These are phyloP conservation scores for Cyberlindnera bimundalis DNA, from an alignment of 805 yeast species.

Conservation along the genomic window DNA sequence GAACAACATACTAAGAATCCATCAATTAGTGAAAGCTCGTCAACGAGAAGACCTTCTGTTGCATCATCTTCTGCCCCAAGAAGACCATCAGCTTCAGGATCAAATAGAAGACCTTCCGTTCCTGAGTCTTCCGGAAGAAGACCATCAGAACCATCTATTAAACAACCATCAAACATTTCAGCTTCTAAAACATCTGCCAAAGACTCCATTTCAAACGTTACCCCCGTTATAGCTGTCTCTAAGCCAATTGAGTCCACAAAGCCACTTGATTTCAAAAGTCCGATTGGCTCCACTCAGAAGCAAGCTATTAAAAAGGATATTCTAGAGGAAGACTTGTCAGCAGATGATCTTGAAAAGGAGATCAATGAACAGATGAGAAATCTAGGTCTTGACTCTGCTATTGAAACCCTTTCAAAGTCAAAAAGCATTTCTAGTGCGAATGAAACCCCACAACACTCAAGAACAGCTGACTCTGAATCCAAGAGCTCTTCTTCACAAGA, in stretches of 20 bases:
- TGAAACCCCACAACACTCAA: slow-evolving; percentile 6
- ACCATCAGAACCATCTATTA: not conserved
- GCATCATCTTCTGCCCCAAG: not conserved
- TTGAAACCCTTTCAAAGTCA: not conserved
- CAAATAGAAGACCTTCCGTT: not conserved
- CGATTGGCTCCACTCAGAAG: not conserved
- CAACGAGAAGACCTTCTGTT: not conserved
- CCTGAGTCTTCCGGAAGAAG: not conserved
- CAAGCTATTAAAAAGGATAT: not conserved
- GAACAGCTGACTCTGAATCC: not conserved
- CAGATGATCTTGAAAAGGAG: slow-evolving; percentile 6
- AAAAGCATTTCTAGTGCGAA: slow-evolving; percentile 4
- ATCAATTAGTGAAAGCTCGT: not conserved
- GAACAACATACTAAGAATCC: not conserved
- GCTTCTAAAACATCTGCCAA: slow-evolving; percentile 1
- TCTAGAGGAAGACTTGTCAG: not conserved
- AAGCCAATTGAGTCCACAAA: not conserved
- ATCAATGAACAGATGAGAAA: slow-evolving; percentile 11
- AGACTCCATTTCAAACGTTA: not conserved
- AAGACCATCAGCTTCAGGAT: not conserved
- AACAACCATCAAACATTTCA: not conserved
- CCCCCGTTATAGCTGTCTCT: slow-evolving; percentile 1
- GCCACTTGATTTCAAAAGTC: not conserved
- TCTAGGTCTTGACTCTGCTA: slow-evolving; percentile 8
- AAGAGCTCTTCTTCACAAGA: not conserved